Percentiles rank a stretch among this genome's conserved stretches.
phyloP scores from a whole-genome alignment of 2,329 filamentous ascomycete genomes.

The Coleophoma crateriformis region DNA sequence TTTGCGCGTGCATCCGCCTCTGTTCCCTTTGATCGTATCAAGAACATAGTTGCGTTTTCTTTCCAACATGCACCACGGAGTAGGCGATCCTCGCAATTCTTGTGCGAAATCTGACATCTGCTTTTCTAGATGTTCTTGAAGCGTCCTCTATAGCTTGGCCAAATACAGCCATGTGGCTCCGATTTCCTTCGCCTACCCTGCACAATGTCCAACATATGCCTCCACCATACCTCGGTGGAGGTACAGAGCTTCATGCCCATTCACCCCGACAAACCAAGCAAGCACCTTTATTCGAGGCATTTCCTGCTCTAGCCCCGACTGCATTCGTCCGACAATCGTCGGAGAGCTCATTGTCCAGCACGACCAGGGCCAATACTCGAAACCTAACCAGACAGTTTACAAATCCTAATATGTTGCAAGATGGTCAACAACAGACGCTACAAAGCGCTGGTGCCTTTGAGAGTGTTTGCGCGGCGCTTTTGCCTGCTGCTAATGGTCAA shows the following conservation, averaged over 20 bases:
- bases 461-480: constrained; percentile 22
- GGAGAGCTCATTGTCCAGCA: no score
- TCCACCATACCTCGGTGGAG: background rate
- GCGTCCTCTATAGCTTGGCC: constrained; percentile 74
- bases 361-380: constrained; percentile 10
- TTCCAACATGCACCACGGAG: constrained; percentile 80
- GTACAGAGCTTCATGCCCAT: constrained; percentile 53
- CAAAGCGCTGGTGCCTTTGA: constrained; percentile 21
- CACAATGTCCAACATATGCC: no score
- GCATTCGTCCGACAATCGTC: no score
- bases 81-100: constrained; percentile 31
- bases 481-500: constrained; percentile 7
- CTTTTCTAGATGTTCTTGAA: constrained; percentile 61
- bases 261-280: constrained; percentile 42
- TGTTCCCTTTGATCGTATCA: constrained; percentile 58
- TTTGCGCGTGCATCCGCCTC: constrained; percentile 49
- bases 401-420: no score
- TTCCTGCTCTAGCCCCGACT: no score
- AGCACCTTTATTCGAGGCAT: no score
- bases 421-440: constrained; percentile 15
- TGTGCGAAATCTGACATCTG: background rate
- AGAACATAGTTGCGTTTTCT: constrained; percentile 71
- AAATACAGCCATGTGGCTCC: constrained; percentile 63
- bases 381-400: constrained; percentile 6
- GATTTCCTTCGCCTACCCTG: constrained; percentile 17